Percentiles rank a stretch among this genome's conserved stretches.
Evolutionary conservation across 2,329 filamentous ascomycete species (phyloP).

Genomic region (Plectosphaerella sp.): DNA sequence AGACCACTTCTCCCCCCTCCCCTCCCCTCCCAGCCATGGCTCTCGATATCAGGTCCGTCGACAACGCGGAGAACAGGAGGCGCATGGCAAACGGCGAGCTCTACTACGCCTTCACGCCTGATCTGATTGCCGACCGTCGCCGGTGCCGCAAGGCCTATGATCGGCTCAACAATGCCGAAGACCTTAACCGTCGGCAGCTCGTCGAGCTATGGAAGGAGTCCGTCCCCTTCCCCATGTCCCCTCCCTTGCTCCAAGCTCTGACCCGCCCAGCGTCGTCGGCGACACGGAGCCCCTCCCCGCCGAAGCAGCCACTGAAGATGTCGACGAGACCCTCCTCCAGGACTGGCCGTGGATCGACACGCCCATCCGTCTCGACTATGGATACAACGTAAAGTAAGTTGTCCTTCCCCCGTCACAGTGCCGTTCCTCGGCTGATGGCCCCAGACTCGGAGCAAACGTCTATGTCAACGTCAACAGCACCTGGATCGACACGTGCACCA

Average conservation of each 20-base stretch:
- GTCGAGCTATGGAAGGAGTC: slow-evolving; percentile 70
- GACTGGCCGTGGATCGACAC: slow-evolving; percentile 65
- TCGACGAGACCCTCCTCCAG: slow-evolving; percentile 61
- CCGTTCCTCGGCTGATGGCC: not conserved
- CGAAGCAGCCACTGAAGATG: slow-evolving; percentile 47
- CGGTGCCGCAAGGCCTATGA: slow-evolving; percentile 58
- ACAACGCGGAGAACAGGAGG: slow-evolving; percentile 41
- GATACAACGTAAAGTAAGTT: slow-evolving; percentile 60
- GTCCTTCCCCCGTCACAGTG: not conserved
- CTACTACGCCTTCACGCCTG: slow-evolving; percentile 69
- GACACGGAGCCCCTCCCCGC: slow-evolving; percentile 63
- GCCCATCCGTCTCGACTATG: slow-evolving; percentile 73
- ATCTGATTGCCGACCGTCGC: slow-evolving; percentile 58
- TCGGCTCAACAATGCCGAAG: slow-evolving; percentile 59
- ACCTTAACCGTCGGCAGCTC: slow-evolving; percentile 55
- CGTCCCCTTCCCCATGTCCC: not conserved
- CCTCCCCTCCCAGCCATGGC: no score
- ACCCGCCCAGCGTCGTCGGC: slow-evolving; percentile 48
- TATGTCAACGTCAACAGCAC: slow-evolving; percentile 73
- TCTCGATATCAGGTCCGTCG: slow-evolving; percentile 20
- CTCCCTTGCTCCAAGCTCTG: not conserved
- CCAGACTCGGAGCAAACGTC: slow-evolving; percentile 60
- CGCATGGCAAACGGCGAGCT: slow-evolving; percentile 66
- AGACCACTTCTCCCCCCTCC: not conserved
- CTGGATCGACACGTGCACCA: slow-evolving; percentile 71